These are phyloP conservation scores for Penicillium sp. DNA, from an alignment of 2,329 filamentous ascomycete genomes.

Conservation along the genomic window DNA sequence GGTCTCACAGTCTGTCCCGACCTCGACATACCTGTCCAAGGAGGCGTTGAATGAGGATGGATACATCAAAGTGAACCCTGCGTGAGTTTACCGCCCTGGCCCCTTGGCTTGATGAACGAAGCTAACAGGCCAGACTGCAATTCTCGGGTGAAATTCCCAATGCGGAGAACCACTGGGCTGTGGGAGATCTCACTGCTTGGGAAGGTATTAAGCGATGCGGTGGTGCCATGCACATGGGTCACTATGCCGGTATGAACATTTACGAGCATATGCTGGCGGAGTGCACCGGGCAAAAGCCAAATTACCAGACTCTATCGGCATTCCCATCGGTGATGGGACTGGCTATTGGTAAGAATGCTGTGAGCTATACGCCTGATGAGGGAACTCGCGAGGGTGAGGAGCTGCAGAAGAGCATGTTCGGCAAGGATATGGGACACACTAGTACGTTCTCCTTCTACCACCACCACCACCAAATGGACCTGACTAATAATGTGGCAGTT, in stretches of 20 bases:
- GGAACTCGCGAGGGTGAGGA: conserved; percentile 64
- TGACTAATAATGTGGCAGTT: conserved; percentile 38
- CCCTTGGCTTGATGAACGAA: neutral
- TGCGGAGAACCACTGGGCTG: conserved; percentile 63
- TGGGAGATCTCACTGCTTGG: conserved; percentile 71
- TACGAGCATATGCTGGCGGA: conserved; percentile 61
- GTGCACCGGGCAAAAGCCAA: conserved; percentile 42
- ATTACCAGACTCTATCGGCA: conserved; percentile 53
- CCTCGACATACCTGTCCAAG: conserved; percentile 63
- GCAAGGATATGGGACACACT: conserved; percentile 65
- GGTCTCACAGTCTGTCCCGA: conserved; percentile 63
- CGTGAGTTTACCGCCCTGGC: conserved; percentile 24
- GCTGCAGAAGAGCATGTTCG: conserved; percentile 65
- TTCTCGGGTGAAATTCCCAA: conserved; percentile 60
- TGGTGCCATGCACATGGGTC: conserved; percentile 72
- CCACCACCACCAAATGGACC: too few relatives aligned
- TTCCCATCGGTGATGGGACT: conserved; percentile 69
- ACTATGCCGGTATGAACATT: conserved; percentile 66
- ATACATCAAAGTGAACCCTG: conserved; percentile 63
- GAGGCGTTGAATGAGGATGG: conserved; percentile 63
- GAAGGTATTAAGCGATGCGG: conserved; percentile 79
- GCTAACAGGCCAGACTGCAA: conserved; percentile 47
- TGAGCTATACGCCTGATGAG: conserved; percentile 60
- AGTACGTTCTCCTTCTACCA: conserved; percentile 50
- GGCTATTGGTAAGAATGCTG: conserved; percentile 69